Evolutionary conservation across 2,329 filamentous ascomycete species (phyloP).

Genomic region (Sporothrix euskadiensis): DNA sequence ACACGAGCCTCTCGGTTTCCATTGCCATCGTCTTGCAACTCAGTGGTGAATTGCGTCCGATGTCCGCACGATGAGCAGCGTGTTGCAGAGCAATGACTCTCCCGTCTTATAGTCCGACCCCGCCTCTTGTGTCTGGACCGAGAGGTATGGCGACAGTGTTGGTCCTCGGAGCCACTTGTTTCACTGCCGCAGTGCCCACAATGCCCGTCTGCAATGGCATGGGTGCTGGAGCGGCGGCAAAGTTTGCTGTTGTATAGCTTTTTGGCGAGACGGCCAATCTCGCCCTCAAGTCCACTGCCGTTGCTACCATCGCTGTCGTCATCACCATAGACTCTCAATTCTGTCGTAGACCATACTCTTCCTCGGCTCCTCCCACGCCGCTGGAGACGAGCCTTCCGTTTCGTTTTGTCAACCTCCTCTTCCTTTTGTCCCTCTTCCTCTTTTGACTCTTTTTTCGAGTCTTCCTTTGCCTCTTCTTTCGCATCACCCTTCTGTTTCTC

Average conservation of each 20-base stretch:
- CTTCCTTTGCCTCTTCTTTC: background rate
- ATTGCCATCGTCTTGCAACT: conserved; percentile 22
- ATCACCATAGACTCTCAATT: background rate
- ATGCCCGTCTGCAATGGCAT: background rate
- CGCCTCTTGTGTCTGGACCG: background rate
- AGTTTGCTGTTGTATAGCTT: conserved; percentile 11
- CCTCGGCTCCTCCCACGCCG: background rate
- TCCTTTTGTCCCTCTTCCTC: background rate
- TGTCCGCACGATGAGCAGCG: conserved; percentile 28
- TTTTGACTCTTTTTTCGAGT: background rate
- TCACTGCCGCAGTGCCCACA: background rate
- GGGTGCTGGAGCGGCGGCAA: conserved; percentile 1
- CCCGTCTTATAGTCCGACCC: conserved; percentile 1
- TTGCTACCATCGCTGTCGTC: background rate
- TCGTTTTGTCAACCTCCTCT: background rate
- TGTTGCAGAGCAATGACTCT: conserved; percentile 16
- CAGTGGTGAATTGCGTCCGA: conserved; percentile 14
- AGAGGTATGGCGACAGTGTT: background rate
- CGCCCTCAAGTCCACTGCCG: background rate
- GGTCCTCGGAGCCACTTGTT: background rate
- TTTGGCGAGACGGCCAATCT: conserved; percentile 19
- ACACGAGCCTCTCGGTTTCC: conserved; percentile 18
- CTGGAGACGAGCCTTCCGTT: background rate
- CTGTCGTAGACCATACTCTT: background rate
- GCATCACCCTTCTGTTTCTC: background rate